phyloP scores from a whole-genome alignment of 2,329 filamentous ascomycete species.

The Claviceps capensis region DNA sequence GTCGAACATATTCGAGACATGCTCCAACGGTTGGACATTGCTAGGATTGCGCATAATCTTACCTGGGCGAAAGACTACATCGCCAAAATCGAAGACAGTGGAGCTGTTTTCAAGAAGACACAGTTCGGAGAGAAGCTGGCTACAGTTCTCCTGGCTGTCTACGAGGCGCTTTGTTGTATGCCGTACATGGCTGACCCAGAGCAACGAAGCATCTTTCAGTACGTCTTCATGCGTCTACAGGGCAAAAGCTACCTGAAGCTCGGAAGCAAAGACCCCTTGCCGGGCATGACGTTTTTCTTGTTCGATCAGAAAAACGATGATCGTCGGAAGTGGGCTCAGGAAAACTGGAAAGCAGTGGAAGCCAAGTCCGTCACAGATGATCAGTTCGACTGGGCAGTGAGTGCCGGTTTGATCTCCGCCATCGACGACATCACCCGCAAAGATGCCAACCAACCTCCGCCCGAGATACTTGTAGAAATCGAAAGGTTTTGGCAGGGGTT shows the following conservation, averaged over 20 bases:
- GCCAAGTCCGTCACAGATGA: slow-evolving; percentile 47
- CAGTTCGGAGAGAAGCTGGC: slow-evolving; percentile 34
- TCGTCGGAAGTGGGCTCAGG: slow-evolving; percentile 24
- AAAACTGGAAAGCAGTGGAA: slow-evolving; percentile 34
- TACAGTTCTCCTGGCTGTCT: slow-evolving; percentile 63
- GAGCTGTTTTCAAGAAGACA: slow-evolving; percentile 31
- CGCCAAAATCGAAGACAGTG: slow-evolving; percentile 33
- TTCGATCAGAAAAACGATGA: slow-evolving; percentile 52
- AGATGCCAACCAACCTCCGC: slow-evolving; percentile 20
- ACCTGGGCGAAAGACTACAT: slow-evolving; percentile 41
- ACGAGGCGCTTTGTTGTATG: slow-evolving; percentile 77
- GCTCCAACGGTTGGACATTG: slow-evolving; percentile 46
- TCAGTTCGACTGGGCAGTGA: slow-evolving; percentile 81
- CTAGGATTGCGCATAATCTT: slow-evolving; percentile 46
- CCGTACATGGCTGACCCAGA: slow-evolving; percentile 51
- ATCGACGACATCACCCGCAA: slow-evolving; percentile 46
- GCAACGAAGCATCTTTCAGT: slow-evolving; percentile 53
- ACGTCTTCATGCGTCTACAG: slow-evolving; percentile 62
- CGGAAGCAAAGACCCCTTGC: slow-evolving; percentile 56
- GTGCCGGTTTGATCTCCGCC: slow-evolving; percentile 54
- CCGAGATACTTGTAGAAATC: slow-evolving; percentile 33
- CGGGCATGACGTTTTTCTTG: slow-evolving; percentile 73
- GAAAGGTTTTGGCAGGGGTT: slow-evolving; percentile 70
- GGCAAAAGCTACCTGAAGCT: slow-evolving; percentile 67
- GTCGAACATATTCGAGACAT: slow-evolving; percentile 39